Conservation (phyloP, 2,329 filamentous ascomycete genomes). For the Aspergillus puulaauensis region DNA sequence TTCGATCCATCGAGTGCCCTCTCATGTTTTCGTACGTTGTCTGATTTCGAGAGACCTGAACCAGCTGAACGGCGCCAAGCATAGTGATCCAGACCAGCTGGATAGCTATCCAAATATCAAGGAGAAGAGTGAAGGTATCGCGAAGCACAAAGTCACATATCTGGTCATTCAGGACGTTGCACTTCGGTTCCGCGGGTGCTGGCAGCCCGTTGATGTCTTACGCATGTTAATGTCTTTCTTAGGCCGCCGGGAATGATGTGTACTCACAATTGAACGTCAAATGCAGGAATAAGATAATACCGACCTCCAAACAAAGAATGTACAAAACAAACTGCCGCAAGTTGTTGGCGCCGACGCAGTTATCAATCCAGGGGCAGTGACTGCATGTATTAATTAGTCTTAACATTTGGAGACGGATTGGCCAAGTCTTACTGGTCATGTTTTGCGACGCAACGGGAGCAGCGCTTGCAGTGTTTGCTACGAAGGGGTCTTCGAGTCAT, state of each 20-base stretch:
- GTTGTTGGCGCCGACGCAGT: constrained; percentile 94
- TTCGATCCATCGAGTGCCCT: constrained; percentile 63
- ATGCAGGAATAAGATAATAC: constrained; percentile 70
- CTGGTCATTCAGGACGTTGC: constrained; percentile 71
- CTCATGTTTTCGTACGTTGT: constrained; percentile 98
- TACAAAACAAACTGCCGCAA: constrained; percentile 95
- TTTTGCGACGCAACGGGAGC: constrained; percentile 88
- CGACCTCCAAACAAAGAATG: constrained; percentile 72
- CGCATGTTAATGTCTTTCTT: constrained; percentile 2
- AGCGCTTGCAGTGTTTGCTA: constrained; percentile 93
- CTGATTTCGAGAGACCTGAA: constrained; percentile 88
- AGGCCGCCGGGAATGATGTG: not conserved
- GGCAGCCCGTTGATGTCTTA: constrained; percentile 65
- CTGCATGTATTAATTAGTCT: constrained; percentile 45
- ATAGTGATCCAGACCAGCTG: constrained; percentile 97
- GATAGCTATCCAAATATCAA: constrained; percentile 74
- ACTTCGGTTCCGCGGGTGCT: constrained; percentile 51
- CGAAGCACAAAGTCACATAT: constrained; percentile 76
- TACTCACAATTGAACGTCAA: constrained; percentile 70
- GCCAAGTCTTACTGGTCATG: constrained; percentile 79
- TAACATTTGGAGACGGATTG: not conserved
- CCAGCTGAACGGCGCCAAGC: constrained; percentile 88
- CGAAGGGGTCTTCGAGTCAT: constrained; percentile 91
- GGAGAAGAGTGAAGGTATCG: constrained; percentile 79
- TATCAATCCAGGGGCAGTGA: constrained; percentile 97